Evolutionary conservation across 176 grass and related monocot genomes (phyloP).

Genomic region (Neostapfia colusana): DNA sequence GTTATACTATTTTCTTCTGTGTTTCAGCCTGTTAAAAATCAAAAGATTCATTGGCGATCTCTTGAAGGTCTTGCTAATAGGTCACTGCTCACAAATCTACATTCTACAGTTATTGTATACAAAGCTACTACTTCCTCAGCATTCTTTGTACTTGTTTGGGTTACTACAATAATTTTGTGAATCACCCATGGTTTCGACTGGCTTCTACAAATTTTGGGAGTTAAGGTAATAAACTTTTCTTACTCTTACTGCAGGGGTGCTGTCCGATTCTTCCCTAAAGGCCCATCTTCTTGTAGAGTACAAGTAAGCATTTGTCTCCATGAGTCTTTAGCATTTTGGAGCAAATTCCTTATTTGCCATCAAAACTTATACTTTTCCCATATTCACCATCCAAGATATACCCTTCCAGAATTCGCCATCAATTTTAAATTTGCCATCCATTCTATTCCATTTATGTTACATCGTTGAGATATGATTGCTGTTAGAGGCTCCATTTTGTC

Average conservation of each 20-base stretch:
- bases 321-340: background rate
- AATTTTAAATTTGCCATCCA: no score
- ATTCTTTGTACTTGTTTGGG: background rate
- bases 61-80: conserved; percentile 96
- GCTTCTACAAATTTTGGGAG: background rate
- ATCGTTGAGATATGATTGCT: no score
- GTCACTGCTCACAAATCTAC: conserved; percentile 25
- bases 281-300: conserved; percentile 73
- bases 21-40: conserved; percentile 83
- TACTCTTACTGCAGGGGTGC: conserved; percentile 57
- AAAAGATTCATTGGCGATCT: conserved; percentile 98
- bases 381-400: no score
- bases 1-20: conserved; percentile 21
- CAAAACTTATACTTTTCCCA: no score
- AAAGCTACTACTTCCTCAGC: background rate
- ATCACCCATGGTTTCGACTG: background rate
- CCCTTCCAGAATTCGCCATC: no score
- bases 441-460: no score
- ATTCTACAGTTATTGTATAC: background rate
- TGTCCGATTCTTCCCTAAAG: conserved; percentile 85
- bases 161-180: conserved; percentile 7
- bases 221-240: conserved; percentile 22
- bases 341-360: background rate
- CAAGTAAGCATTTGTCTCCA: conserved; percentile 52
- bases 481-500: no score